Conservation (phyloP, 257 asterid species). For the Salvia miltiorrhiza region DNA sequence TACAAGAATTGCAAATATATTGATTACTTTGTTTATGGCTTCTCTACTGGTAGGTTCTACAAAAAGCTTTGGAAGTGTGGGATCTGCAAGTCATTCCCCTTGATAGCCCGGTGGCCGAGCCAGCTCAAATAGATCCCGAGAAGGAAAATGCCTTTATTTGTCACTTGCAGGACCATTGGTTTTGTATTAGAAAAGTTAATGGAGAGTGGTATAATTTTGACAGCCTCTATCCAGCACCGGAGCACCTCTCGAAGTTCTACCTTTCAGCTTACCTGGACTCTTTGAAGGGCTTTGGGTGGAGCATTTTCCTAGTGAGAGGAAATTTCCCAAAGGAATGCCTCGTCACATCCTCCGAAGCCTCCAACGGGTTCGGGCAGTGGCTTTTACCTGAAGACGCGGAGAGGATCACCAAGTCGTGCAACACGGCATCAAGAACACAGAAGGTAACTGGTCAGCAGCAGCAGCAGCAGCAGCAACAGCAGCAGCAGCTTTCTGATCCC, state of each 20-base stretch:
- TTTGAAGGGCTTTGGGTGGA: slow-evolving; percentile 84
- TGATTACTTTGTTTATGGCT: not conserved
- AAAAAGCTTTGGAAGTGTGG: slow-evolving; percentile 95
- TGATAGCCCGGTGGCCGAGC: slow-evolving; percentile 89
- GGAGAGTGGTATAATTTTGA: slow-evolving; percentile 81
- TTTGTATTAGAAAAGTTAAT: slow-evolving; percentile 86
- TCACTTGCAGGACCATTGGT: slow-evolving; percentile 93
- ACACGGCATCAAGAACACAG: slow-evolving; percentile 30
- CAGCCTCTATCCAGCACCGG: slow-evolving; percentile 70
- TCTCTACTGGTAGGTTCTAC: slow-evolving; percentile 56
- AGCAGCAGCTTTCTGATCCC: slow-evolving; percentile 26
- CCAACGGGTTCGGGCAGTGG: slow-evolving; percentile 94
- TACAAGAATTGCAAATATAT: not conserved
- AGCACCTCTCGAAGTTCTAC: slow-evolving; percentile 96
- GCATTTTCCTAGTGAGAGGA: slow-evolving; percentile 88
- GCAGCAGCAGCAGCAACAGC: slow-evolving; percentile 29
- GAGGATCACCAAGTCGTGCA: slow-evolving; percentile 82
- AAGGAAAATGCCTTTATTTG: slow-evolving; percentile 85
- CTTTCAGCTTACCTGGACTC: slow-evolving; percentile 94
- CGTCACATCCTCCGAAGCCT: slow-evolving; percentile 71
- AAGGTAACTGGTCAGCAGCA: slow-evolving; percentile 25
- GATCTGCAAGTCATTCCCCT: slow-evolving; percentile 88
- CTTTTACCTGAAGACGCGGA: slow-evolving; percentile 86
- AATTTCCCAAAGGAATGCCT: slow-evolving; percentile 85
- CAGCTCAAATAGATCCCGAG: slow-evolving; percentile 90